phyloP scores from a whole-genome alignment of 345 rosid species.

The Corchorus olitorius region DNA sequence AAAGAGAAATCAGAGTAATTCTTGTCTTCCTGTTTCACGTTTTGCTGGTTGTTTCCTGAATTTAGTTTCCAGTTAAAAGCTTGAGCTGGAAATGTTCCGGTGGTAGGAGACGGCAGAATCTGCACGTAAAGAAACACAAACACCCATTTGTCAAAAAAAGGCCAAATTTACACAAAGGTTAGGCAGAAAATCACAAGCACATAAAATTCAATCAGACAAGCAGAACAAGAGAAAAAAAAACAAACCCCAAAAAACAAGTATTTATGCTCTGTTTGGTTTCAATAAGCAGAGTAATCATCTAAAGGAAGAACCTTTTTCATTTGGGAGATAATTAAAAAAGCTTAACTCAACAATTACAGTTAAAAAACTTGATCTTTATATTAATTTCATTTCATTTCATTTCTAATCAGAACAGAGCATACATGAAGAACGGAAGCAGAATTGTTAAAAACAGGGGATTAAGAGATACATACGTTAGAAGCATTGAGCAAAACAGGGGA shows the following conservation, averaged over 20 bases:
- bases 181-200: neutral
- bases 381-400: neutral
- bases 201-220: neutral
- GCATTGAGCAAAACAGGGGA: slow-evolving; percentile 81
- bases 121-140: slow-evolving; percentile 28
- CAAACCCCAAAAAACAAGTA: neutral
- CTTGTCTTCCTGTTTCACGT: slow-evolving; percentile 48
- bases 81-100: slow-evolving; percentile 66
- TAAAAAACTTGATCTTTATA: too few relatives aligned
- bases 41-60: slow-evolving; percentile 28
- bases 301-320: neutral
- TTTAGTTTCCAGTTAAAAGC: slow-evolving; percentile 50
- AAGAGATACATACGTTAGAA: slow-evolving; percentile 47
- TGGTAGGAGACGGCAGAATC: slow-evolving; percentile 90
- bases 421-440: neutral
- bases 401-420: neutral
- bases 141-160: neutral
- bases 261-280: neutral
- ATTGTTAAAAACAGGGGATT: slow-evolving; percentile 6
- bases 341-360: neutral
- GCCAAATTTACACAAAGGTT: neutral
- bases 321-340: neutral
- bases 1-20: slow-evolving; percentile 56
- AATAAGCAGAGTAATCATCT: neutral
- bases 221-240: neutral